Evolutionary conservation across 768 basidiomycete genomes (phyloP).

Genomic region (Fibroporia radiculosa): DNA sequence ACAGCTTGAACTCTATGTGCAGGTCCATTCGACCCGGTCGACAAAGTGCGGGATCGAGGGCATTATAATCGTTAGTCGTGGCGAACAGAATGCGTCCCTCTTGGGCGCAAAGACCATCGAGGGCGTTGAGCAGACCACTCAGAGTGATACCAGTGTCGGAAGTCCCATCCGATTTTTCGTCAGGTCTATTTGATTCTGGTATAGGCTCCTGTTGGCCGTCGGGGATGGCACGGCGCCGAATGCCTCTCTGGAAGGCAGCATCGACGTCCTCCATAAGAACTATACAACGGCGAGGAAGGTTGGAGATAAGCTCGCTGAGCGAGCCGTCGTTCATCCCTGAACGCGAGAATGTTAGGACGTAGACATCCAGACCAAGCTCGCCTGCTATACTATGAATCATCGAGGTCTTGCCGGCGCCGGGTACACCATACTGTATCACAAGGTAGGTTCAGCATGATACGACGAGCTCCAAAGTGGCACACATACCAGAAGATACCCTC

Average conservation of each 20-base stretch:
- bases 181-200: not conserved
- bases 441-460: not conserved
- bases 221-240: conserved; percentile 7
- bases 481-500: conserved; percentile 60
- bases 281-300: conserved; percentile 62
- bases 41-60: conserved; percentile 66
- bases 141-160: conserved; percentile 42
- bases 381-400: conserved; percentile 73
- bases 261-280: conserved; percentile 84
- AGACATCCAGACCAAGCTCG: conserved; percentile 67
- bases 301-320: conserved; percentile 50
- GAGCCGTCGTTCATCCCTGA: conserved; percentile 53
- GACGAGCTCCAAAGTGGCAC: conserved; percentile 4
- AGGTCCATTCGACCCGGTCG: conserved; percentile 79
- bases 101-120: conserved; percentile 72
- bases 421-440: conserved; percentile 50
- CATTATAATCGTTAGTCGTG: conserved; percentile 65
- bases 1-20: conserved; percentile 68
- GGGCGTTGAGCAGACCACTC: conserved; percentile 67
- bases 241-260: conserved; percentile 48
- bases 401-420: conserved; percentile 75
- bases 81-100: conserved; percentile 78
- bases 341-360: conserved; percentile 65
- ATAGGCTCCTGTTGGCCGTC: conserved; percentile 6
- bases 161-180: conserved; percentile 2